A percentile compares a stretch with the other conserved stretches of the same genome.
Conservation (phyloP, 2,329 filamentous ascomycete species). For the Ceratocystis albifundus region DNA sequence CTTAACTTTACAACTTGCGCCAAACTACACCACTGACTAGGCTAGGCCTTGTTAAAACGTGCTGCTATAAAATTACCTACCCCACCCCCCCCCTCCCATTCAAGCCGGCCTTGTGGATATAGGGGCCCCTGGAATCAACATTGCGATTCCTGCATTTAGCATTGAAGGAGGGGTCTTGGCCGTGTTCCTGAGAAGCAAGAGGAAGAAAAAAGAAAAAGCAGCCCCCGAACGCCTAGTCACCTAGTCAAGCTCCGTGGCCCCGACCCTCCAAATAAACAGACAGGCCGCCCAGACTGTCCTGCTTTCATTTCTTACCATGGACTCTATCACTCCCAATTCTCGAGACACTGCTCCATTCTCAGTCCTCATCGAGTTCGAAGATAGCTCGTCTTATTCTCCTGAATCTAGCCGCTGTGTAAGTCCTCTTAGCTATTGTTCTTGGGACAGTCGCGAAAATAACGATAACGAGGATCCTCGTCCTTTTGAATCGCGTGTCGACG, state of each 20-base stretch:
- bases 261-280: slow-evolving; percentile 17
- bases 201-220: slow-evolving; percentile 5
- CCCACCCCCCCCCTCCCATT: not conserved
- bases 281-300: slow-evolving; percentile 15
- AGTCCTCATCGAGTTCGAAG: slow-evolving; percentile 20
- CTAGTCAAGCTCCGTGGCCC: slow-evolving; percentile 3
- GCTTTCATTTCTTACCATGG: slow-evolving; percentile 15
- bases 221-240: slow-evolving; percentile 5
- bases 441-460: slow-evolving; percentile 19
- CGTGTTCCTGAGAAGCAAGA: slow-evolving; percentile 13
- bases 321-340: slow-evolving; percentile 13
- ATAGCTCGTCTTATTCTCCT: slow-evolving; percentile 15
- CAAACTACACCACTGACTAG: not conserved
- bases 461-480: slow-evolving; percentile 5
- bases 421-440: slow-evolving; percentile 21
- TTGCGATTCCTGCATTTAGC: slow-evolving; percentile 15
- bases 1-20: not conserved
- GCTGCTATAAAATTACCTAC: slow-evolving; percentile 12
- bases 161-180: slow-evolving; percentile 22
- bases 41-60: slow-evolving; percentile 6
- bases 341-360: slow-evolving; percentile 22
- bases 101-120: slow-evolving; percentile 10
- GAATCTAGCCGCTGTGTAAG: slow-evolving; percentile 22
- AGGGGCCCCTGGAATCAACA: slow-evolving; percentile 15
- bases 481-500: slow-evolving; percentile 15